Base-by-base conservation (phyloP, 805 yeast genomes). In the Metschnikowia lochheadii region DNA sequence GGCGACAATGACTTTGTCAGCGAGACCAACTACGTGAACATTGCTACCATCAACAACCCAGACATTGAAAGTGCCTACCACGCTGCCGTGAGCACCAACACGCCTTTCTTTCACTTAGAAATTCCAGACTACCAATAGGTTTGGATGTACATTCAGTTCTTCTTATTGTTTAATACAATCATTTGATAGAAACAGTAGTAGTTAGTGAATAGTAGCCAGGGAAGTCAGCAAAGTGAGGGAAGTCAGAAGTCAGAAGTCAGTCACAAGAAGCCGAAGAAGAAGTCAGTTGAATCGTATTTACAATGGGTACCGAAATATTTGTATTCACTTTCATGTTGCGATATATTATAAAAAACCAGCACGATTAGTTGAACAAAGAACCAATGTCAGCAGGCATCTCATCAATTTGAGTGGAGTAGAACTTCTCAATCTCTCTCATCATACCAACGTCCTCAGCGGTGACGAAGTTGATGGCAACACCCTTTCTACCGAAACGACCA, bases 401-500 rank as follows among this genome's bases (percentile, higher is more conserved):
- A 60, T 83, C 88, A 56, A 92, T 89, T 75, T 85, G 87, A 48
- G 95, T 89, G 61, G 86, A 81, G 79, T 92, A 92, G 77, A 84
- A 89, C 69, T 78, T 85, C 77, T 92, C 97, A 58, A 94, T 83
- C 69, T 87, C 96, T 67, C 86, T 83, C 76, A 91, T 76, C 66
- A 79, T 79, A 57, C 80, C 77, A 57, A 79, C 78, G 68, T 92
- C 97, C 49, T 83, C 84, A 56, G 78, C 79, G 46, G 98, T 91
- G 62, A 91, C 85, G 65, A 92, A 87, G 78, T 91, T 94, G 68
- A 92, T 87, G 55, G 98, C 97, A 56, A 89, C 92, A 78, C 99
- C 99, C 77, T 91, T 92, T 73, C 99, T 83, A 69, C 99, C 99
- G 78, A 92, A 92, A 73, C 99, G 85, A 65, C 99, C 99, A 62